Conservation (phyloP, 768 basidiomycete genomes). For the Cantharellus anzutake region DNA sequence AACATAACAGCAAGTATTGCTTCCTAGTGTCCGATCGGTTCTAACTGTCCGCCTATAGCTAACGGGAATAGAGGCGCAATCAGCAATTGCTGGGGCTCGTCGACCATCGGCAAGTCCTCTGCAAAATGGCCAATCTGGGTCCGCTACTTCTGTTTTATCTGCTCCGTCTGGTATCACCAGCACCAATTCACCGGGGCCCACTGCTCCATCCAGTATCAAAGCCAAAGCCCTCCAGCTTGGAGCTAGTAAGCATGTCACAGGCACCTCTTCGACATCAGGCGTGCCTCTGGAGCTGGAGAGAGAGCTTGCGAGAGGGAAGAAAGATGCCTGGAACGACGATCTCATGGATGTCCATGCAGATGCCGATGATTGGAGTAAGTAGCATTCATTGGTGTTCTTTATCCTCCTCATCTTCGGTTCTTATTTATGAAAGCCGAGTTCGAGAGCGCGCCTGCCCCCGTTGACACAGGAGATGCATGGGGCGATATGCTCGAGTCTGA, state of each 20-base stretch:
- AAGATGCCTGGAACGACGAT: conserved; percentile 25
- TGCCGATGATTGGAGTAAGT: conserved; percentile 84
- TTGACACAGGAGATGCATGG: conserved; percentile 7
- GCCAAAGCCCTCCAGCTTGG: conserved; percentile 55
- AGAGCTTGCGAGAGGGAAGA: conserved; percentile 25
- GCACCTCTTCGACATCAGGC: conserved; percentile 14
- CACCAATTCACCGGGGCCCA: not conserved
- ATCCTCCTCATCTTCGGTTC: not conserved
- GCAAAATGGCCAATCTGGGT: not conserved
- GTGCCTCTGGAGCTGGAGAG: conserved; percentile 33
- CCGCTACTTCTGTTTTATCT: not conserved
- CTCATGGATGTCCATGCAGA: conserved; percentile 90
- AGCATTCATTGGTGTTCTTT: not conserved
- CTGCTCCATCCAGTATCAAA: conserved; percentile 11
- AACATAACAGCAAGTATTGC: conserved; percentile 46
- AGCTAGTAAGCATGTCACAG: conserved; percentile 23
- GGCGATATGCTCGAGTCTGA: conserved; percentile 8
- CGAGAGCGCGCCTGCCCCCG: conserved; percentile 26
- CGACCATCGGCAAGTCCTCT: conserved; percentile 28
- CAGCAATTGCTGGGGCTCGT: conserved; percentile 31
- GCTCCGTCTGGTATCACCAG: not conserved
- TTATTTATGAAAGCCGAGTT: conserved; percentile 40
- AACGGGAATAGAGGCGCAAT: conserved; percentile 52
- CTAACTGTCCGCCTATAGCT: conserved; percentile 26
- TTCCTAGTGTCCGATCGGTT: not conserved